Evolutionary conservation across 1,139 yeast species (phyloP), one percentile per base, ranked within the genome.

Genomic region (Lodderomyces jiufengensis): DNA sequence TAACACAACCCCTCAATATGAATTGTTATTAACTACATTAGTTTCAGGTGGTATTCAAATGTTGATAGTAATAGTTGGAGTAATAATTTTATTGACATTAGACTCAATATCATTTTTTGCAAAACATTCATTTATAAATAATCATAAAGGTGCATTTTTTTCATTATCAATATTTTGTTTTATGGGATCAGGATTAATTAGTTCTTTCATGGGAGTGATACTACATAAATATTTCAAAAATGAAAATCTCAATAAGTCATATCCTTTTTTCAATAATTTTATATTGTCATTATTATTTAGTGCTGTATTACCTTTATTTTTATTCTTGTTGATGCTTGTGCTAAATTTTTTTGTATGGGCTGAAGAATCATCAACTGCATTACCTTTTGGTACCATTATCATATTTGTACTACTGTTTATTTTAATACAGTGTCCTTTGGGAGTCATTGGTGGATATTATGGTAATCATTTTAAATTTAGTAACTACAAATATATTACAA

Each of bases 1-100:
- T 3, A 73, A 74, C 45, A 58, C 68, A 32, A 59, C 68, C 9
- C 92, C 92, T 2, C 42, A 43, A 1, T 55, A 52, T 24, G 67
- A 80, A 0, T 53, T 68, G 5, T 41, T 70, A 1, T 57, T 86
- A 40, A 68, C 84, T 2, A 59, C 82, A 0, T 50, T 82, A n/a
- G 74, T 80, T 7, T 78, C 94, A 0, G 72, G 85, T 37, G 95
- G 96, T 23, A 66, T 82, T 27, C 95, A 86, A 54, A 68, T 82
- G 36, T 60, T 78, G 31, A 76, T 82, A 43, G 81, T 87, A 24
- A 61, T 77, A 9, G 49, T 78, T 18, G 86, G 87, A 0, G 80
- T 83, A 0, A 64, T 81, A 11, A 51, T 71, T 2, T 60, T 84
- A 24, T 71, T 84, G n/a, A 74, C 83, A 7, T 59, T 81, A 22